A percentile compares a stretch with the other conserved stretches of the same genome.
Conservation (phyloP, 345 rosid genomes). For the Lenwebbia sp. region DNA sequence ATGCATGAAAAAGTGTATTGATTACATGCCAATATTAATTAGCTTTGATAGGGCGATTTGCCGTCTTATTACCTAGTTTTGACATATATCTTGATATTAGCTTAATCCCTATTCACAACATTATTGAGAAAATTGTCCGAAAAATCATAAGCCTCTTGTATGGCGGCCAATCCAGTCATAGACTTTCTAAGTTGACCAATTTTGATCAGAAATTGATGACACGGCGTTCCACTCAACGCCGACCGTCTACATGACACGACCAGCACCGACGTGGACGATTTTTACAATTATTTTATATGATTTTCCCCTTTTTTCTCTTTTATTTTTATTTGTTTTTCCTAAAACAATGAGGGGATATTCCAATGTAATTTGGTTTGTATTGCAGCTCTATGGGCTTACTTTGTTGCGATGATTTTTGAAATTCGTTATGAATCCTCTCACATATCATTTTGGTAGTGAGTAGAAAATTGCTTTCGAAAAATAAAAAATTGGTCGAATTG, state of each 20-base stretch:
- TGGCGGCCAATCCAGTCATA: background rate
- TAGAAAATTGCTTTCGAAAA: too few species aligned
- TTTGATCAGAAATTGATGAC: background rate
- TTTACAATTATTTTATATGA: background rate
- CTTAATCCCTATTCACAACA: background rate
- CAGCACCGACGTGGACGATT: rapidly evolving
- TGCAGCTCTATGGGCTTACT: too few species aligned
- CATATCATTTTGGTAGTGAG: too few species aligned
- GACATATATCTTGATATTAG: background rate
- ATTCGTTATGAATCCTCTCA: too few species aligned
- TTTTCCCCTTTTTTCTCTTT: background rate
- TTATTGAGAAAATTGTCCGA: background rate
- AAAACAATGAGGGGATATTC: background rate
- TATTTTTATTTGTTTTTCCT: background rate
- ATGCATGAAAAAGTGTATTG: background rate
- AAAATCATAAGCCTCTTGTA: rapidly evolving
- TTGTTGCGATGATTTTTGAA: too few species aligned
- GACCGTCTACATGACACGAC: rapidly evolving
- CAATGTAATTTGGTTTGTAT: too few species aligned
- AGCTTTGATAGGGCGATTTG: background rate
- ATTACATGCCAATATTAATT: background rate
- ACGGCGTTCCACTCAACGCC: background rate
- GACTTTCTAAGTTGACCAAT: rapidly evolving
- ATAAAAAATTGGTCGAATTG: too few species aligned
- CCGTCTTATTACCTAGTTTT: background rate